Evolutionary conservation across 1,284 basidiomycete species (phyloP).

Genomic region (Abortiporus biennis): DNA sequence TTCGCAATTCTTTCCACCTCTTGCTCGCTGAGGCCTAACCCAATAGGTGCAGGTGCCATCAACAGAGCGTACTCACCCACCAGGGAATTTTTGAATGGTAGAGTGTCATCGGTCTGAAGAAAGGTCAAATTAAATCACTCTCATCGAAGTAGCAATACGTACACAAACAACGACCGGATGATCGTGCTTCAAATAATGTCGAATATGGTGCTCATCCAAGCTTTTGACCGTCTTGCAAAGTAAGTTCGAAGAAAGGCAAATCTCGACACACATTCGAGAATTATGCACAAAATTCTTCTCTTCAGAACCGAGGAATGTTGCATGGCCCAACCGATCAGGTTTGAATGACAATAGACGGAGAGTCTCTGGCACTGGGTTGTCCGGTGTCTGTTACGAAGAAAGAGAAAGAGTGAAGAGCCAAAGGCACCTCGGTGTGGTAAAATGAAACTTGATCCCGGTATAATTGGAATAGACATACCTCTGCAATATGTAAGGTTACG

Average conservation of each 20-base stretch:
- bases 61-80: constrained; percentile 74
- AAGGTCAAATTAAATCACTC: not conserved
- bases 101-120: constrained; percentile 71
- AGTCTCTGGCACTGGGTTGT: constrained; percentile 54
- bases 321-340: constrained; percentile 74
- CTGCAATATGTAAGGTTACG: constrained; percentile 76
- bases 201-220: constrained; percentile 68
- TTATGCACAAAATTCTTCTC: constrained; percentile 51
- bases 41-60: constrained; percentile 58
- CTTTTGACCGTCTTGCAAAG: constrained; percentile 65
- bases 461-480: constrained; percentile 35
- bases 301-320: constrained; percentile 68
- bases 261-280: constrained; percentile 64
- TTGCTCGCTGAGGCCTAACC: constrained; percentile 56
- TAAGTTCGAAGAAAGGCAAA: constrained; percentile 79
- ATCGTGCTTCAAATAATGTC: constrained; percentile 53
- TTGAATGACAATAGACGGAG: constrained; percentile 54
- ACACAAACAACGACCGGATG: constrained; percentile 77
- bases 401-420: not conserved
- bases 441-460: not conserved
- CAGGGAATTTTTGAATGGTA: constrained; percentile 70
- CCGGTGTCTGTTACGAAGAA: constrained; percentile 35
- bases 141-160: constrained; percentile 23
- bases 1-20: constrained; percentile 53
- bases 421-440: constrained; percentile 2